phyloP scores from a whole-genome alignment of 2,329 filamentous ascomycete species.

The Cryphonectria japonica region DNA sequence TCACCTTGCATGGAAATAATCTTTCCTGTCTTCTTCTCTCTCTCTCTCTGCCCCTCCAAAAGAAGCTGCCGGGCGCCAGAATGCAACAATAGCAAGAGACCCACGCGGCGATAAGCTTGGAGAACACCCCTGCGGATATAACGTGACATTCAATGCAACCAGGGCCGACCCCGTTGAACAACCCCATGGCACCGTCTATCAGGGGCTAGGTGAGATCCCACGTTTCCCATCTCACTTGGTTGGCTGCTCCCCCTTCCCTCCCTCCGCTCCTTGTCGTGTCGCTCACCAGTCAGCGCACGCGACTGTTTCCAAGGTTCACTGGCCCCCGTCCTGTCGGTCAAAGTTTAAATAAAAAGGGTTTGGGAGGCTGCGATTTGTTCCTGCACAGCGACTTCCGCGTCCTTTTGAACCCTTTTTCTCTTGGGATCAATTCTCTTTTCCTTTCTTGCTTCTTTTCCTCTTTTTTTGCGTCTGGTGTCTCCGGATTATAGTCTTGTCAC shows the following conservation, averaged over 20 bases:
- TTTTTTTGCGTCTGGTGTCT: background rate
- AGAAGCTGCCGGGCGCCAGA: background rate
- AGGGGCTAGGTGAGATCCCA: constrained; percentile 2
- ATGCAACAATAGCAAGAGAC: constrained; percentile 3
- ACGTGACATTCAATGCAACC: background rate
- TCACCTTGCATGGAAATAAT: background rate
- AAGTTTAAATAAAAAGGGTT: background rate
- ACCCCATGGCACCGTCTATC: constrained; percentile 5
- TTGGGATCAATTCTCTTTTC: background rate
- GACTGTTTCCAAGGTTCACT: background rate
- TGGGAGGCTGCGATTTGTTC: background rate
- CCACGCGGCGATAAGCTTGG: background rate
- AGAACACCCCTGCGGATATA: background rate
- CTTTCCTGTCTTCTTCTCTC: background rate
- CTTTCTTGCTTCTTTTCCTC: background rate
- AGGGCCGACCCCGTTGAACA: background rate
- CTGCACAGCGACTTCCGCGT: background rate
- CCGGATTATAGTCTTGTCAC: background rate
- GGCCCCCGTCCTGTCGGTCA: background rate
- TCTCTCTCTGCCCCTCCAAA: background rate
- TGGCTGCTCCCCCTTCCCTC: background rate
- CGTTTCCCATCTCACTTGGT: background rate
- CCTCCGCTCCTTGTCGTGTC: background rate
- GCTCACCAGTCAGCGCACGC: background rate
- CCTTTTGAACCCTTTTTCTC: background rate